Evolutionary conservation across 306 rosid species (phyloP).

Genomic region (peach (Prunus persica)): DNA sequence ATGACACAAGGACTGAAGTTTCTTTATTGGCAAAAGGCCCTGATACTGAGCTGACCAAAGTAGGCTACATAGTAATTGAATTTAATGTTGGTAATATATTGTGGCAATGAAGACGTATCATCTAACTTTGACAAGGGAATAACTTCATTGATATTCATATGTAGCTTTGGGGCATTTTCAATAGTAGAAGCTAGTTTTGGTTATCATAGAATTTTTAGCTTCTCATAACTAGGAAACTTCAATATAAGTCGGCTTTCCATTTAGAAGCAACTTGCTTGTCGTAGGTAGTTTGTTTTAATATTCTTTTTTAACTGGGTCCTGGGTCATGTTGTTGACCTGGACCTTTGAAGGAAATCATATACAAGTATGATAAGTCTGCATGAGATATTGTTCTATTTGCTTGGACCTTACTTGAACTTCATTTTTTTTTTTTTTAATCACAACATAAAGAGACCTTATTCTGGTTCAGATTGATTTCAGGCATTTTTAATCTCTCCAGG

Average conservation of each 20-base stretch:
- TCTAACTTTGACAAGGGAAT: neutral
- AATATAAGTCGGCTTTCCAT: neutral
- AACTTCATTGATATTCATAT: neutral
- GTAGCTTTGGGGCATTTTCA: too few relatives aligned
- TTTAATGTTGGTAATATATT: constrained; percentile 2
- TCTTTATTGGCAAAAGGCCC: constrained; percentile 70
- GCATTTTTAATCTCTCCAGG: neutral
- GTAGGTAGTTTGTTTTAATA: neutral
- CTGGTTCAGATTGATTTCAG: constrained; percentile 1
- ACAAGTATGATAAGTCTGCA: neutral
- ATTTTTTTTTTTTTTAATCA: too few relatives aligned
- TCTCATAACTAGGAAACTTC: neutral
- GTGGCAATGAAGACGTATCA: neutral
- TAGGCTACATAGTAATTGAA: constrained; percentile 32
- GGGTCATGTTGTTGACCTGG: neutral
- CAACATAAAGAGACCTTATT: neutral
- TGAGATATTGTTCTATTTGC: neutral
- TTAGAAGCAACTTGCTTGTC: neutral
- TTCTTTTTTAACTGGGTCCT: neutral
- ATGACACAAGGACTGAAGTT: constrained; percentile 69
- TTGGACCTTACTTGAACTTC: neutral
- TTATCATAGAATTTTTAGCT: neutral
- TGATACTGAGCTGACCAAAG: constrained; percentile 82
- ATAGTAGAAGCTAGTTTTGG: neutral
- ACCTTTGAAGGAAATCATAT: neutral